Conservation (phyloP, 177 flowering plant genomes). For the Tripterygium wilfordii region DNA sequence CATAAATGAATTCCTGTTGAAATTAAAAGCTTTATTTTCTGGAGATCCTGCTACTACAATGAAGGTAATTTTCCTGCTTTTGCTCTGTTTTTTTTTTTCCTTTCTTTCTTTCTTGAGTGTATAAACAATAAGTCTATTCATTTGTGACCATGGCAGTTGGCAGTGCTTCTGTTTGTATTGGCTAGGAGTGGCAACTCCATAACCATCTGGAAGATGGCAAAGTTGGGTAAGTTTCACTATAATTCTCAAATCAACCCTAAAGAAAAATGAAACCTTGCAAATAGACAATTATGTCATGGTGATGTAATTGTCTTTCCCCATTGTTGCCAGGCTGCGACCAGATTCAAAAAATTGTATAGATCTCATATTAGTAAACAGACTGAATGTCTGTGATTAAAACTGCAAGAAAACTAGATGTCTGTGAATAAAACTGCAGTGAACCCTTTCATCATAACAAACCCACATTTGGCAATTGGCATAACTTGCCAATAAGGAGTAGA, state of each 20-base stretch:
- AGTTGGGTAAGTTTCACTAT: conserved; percentile 52
- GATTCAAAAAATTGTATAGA: neutral
- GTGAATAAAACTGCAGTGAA: too few species aligned
- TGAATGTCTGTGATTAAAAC: too few species aligned
- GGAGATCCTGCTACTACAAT: conserved; percentile 93
- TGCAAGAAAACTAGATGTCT: too few species aligned
- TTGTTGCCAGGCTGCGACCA: too few species aligned
- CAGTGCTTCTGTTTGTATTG: conserved; percentile 70
- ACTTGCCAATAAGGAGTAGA: neutral
- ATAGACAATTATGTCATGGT: too few species aligned
- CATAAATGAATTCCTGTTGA: conserved; percentile 70
- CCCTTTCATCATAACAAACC: too few species aligned
- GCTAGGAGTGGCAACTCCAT: conserved; percentile 85
- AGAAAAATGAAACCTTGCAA: too few species aligned
- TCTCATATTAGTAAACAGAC: too few species aligned
- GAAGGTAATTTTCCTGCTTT: conserved; percentile 46
- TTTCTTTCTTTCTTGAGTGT: neutral
- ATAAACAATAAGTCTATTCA: neutral
- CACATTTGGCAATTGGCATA: too few species aligned
- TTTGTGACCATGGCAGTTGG: conserved; percentile 54
- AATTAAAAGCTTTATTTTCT: conserved; percentile 62
- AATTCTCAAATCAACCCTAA: neutral
- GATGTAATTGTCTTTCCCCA: too few species aligned
- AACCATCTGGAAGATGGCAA: conserved; percentile 82
- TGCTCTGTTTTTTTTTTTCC: neutral